Conservation (phyloP, 352 stramenopile species). For the Globisporangium cylindrosporum region DNA sequence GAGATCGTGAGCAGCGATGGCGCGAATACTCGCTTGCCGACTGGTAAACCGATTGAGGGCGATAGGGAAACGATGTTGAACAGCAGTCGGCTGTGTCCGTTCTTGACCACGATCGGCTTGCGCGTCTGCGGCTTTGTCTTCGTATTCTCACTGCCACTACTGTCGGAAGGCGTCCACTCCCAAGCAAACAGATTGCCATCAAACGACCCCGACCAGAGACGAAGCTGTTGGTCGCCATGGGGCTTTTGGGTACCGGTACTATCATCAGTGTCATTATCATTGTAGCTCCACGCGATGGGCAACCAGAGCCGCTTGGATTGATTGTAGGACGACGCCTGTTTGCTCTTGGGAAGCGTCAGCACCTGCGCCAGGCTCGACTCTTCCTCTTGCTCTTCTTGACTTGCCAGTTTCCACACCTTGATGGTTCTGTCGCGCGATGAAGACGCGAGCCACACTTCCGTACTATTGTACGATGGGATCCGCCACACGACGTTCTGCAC, state of each 20-base stretch:
- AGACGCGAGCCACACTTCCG: slow-evolving; percentile 42
- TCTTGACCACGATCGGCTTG: slow-evolving; percentile 55
- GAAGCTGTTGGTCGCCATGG: slow-evolving; percentile 11
- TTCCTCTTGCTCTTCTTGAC: background rate
- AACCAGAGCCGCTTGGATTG: slow-evolving; percentile 74
- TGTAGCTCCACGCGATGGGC: slow-evolving; percentile 54
- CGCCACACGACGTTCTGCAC: slow-evolving; percentile 56
- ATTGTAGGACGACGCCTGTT: slow-evolving; percentile 59
- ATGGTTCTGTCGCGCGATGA: slow-evolving; percentile 71
- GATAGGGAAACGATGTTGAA: slow-evolving; percentile 55
- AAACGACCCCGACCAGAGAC: slow-evolving; percentile 69
- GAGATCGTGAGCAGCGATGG: slow-evolving; percentile 55
- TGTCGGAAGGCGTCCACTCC: slow-evolving; percentile 32
- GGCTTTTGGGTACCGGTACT: background rate
- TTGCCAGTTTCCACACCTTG: slow-evolving; percentile 42
- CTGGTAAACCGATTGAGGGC: background rate
- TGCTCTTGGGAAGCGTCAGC: slow-evolving; percentile 52
- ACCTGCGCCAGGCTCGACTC: slow-evolving; percentile 28
- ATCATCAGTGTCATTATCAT: background rate
- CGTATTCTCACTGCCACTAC: slow-evolving; percentile 7
- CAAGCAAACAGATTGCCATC: slow-evolving; percentile 65
- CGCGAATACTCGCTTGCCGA: background rate
- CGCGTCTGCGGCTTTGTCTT: slow-evolving; percentile 13
- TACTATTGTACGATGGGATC: slow-evolving; percentile 2
- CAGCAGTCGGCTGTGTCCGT: slow-evolving; percentile 57